Base-by-base conservation (phyloP, 768 basidiomycete genomes). In the Suillus decipiens region DNA sequence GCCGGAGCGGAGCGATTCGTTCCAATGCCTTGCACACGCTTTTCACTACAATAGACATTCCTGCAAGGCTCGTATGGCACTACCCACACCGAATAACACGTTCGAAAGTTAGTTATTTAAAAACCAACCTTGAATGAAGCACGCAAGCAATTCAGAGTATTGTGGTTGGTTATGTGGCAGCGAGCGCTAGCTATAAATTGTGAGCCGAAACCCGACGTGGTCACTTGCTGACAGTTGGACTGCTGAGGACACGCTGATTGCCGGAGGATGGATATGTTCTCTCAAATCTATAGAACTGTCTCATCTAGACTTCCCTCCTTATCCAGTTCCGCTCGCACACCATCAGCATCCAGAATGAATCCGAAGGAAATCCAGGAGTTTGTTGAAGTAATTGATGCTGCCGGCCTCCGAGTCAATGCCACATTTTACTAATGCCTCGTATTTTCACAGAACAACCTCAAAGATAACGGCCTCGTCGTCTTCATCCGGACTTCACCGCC, bases 1-100 rank as follows among this genome's bases (percentile, higher is more conserved):
- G 81, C 42, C 85, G 80, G 24, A 94, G 82, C 3, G 96, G 96
- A 1, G 95, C 95, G 66, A 97, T 90, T 33, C 87, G 84, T 65
- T 92, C 89, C 89, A 94, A 90, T 0, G 88, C 86, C 48, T 78
- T 81, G 67, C 83, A 84, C 12, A 89, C 84, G 37, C 81, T 77
- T 72, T 83, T 86, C 7, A 65, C 62, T 31, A 70, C 51, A 1
- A 67, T 24, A 3, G 66, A 65, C 59, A 60, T 65, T 28, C 19
- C 41, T 34, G 51, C 37, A 62, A n/a, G n/a, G 58, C 28, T 28
- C 28, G 19, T 60, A 11, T 31, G 15, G 17, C 14, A 58, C 24
- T n/a, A 58, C 24, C 33, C 60, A 36, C 36, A 37, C 55, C 9
- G 2, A 15, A 37, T 22, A 22, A 15, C 36, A 56, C 54, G 31